Evolutionary conservation across 169 alveolate species (phyloP), one percentile per base, ranked within the genome.

Genomic region (Sarcocystis neurona): DNA sequence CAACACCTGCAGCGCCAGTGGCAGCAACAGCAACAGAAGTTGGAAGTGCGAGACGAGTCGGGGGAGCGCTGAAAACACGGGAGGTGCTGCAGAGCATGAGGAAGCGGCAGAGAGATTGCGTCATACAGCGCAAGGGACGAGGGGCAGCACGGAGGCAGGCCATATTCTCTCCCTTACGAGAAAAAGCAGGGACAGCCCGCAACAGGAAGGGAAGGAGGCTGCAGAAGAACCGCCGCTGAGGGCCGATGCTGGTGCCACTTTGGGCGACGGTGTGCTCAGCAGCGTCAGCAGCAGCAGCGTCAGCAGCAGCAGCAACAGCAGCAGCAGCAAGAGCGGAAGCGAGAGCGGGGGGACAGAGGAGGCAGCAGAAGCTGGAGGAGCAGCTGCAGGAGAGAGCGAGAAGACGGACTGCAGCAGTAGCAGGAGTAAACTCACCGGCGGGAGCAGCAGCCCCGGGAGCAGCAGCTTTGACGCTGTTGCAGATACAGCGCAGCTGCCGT

Each of bases 11-110:
- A 46, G 70, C 68, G n/a, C 58, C 70, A 47, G 27, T 15, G 56
- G 87, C 58, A 79, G 50, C 75, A 50, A 27, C 53, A 79, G 75
- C 87, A 79, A 32, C 37, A 53, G 77, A 72, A 79, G 77, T 39
- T 53, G 63, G 39, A 53, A 44, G 63, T 34, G 56, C n/a, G 12
- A 53, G 56, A 53, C 48, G 32, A 10, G 70, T 48, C 72, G 27
- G 43, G 75, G 87, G 75, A 79, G 56, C 34, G 72, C 87, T 18
- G n/a, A 72, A 10, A 77, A 23, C 18, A 32, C 77, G 18, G 20
- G 63, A 10, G 63, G 30, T 53, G 63, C 63, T 53, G 63, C 63
- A 12, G 20, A 10, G 63, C 30, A 10, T 53, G 63, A 20, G 30
- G 63, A 53, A 20, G 30, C 10, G 20, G 30, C 10, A 53, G 30